Evolutionary conservation across 2,329 filamentous ascomycete species (phyloP), one percentile per base, ranked within the genome.

Genomic region (Mariannaea sp.): DNA sequence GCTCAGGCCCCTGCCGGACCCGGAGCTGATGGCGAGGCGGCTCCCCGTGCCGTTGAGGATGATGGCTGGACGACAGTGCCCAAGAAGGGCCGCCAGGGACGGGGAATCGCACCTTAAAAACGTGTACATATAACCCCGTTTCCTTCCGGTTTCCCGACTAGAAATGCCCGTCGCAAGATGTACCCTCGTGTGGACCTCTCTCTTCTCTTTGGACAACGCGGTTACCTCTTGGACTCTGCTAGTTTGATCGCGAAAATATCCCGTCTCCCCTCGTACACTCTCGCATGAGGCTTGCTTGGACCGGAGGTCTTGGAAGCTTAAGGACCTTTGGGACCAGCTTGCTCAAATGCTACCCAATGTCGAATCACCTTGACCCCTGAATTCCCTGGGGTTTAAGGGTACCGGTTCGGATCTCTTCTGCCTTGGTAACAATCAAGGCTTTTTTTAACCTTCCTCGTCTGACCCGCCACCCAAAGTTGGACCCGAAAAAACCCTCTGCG

Each of bases 51-150:
- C 43, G 80, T 83, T 40, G 83, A 83, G 30, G 84, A 67, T 3
- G 65, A 87, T 67, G 84, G 84, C 60, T 87, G 84, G 84, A 85
- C 82, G 58, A 87, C 81, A 39, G 36, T 39, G 54, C 64, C 70
- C 26, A 70, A 73, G 61, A 73, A 73, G 67, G 70, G 70, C 46
- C 71, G 71, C 45, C 65, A 63, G 61, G 71, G 71, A 58, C 70
- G 72, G 44, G 64, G 45, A 55, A 55, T 58, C 42, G 63, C 51
- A 60, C 62, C 65, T 48, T 22, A 65, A 66, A 62, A 67, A 62
- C 53, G 65, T 71, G 68, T 71, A 70, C 62, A 71, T 65, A 70
- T 70, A 65, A 62, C 60, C 62, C 60, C 66, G 60, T 68, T 70
- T 68, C 66, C 68, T 65, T 67, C 57, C 56, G 55, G 60, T 69